Base-by-base conservation (phyloP, 768 basidiomycete genomes). In the Suillus subalutaceus region DNA sequence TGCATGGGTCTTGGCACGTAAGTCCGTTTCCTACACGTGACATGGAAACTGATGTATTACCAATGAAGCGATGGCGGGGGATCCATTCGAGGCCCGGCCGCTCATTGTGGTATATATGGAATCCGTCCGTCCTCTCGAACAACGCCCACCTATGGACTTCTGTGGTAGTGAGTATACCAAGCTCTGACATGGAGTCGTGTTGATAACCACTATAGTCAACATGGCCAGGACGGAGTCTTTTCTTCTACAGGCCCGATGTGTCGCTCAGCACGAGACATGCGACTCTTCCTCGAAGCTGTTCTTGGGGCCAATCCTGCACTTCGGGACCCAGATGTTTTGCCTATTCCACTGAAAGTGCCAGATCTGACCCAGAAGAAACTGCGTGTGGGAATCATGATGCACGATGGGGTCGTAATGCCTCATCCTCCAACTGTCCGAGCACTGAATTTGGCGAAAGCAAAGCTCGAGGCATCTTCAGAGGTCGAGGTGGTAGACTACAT, bases 1-100 rank as follows among this genome's bases (percentile, higher is more conserved):
- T 80, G 80, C 35, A 67, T 86, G 38, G 82, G 85, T 12, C 71
- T 84, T 40, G 83, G 84, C 37, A 81, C 79, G 75, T 57, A 46
- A 67, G 73, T 67, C 3, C 73, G 75, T 65, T 72, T 41, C 40
- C 1, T 6, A 55, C 15, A 50, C 38, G 35, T 41, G 3, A 23
- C 38, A 41, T 52, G 2, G 12, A 9, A 41, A 20, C 43, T 35
- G 41, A 60, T 30, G 10, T 9, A 35, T 64, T 15, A 35, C 20
- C 7, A 6, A 41, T 32, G 63, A 41, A 75, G 72, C 41, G 76
- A 77, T 55, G 63, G 30, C 23, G 82, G 82, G 38, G 76, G 74
- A 18, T 78, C 81, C 18, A 75, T 81, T 40, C 79, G 82, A 30
- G 78, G 73, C n/a, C 82, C 82, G n/a, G 67, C 75, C 7, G 72